Percentiles rank a stretch among this genome's conserved stretches.
Evolutionary conservation across 1,139 yeast genomes (phyloP).

Genomic region (Nakaseomyces glabratus): DNA sequence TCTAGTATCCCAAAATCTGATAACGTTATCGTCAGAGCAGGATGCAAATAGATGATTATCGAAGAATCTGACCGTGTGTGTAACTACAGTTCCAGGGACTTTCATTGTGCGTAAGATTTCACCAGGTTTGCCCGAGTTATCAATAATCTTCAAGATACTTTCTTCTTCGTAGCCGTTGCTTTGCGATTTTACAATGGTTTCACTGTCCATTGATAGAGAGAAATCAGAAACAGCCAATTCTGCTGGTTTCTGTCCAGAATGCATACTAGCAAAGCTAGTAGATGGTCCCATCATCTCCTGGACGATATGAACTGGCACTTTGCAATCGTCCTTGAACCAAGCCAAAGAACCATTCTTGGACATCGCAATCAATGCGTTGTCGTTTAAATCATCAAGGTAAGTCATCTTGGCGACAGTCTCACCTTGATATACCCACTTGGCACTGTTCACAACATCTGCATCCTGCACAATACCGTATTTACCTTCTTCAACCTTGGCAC

Average conservation of each 20-base stretch:
- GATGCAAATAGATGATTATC: constrained; percentile 27
- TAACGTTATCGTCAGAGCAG: constrained; percentile 27
- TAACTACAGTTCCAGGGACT: constrained; percentile 26
- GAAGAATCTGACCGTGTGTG: constrained; percentile 27
- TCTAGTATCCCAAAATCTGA: constrained; percentile 30
- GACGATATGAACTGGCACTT: constrained; percentile 27
- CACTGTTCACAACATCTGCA: constrained; percentile 13
- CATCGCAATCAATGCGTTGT: constrained; percentile 25
- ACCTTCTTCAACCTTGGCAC: constrained; percentile 15
- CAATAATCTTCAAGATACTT: constrained; percentile 26
- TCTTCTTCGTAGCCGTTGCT: constrained; percentile 19
- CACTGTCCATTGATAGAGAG: constrained; percentile 22
- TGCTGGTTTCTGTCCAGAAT: constrained; percentile 18
- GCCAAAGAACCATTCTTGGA: constrained; percentile 29
- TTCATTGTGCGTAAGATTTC: constrained; percentile 21
- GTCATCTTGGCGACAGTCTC: constrained; percentile 25
- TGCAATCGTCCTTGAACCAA: constrained; percentile 27
- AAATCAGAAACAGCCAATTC: constrained; percentile 24
- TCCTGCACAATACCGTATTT: constrained; percentile 12
- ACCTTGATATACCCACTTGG: constrained; percentile 28
- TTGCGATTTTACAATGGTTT: constrained; percentile 27
- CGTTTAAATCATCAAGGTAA: constrained; percentile 16
- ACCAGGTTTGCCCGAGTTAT: constrained; percentile 28
- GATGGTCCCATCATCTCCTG: constrained; percentile 29
- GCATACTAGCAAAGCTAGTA: constrained; percentile 25